Conservation (phyloP, 345 rosid genomes). For the Syzygium aqueum region DNA sequence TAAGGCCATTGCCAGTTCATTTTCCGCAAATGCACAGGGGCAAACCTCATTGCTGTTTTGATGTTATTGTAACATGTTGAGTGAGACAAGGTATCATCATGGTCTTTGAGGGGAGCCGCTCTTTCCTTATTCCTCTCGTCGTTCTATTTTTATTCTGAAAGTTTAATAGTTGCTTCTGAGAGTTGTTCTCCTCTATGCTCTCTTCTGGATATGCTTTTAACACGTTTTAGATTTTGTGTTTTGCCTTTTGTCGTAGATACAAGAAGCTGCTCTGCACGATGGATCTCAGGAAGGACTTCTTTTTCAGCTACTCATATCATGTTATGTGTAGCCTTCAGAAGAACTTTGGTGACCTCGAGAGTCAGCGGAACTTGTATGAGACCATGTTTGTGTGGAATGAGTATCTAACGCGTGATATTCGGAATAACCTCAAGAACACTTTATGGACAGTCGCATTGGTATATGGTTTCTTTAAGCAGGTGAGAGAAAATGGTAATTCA, state of each 20-base stretch:
- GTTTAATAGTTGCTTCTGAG: not conserved
- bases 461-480: conserved; percentile 96
- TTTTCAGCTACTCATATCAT: conserved; percentile 91
- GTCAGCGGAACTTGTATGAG: conserved; percentile 47
- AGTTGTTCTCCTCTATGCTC: conserved; percentile 9
- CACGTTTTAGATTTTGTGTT: conserved; percentile 7
- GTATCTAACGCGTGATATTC: conserved; percentile 69
- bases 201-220: conserved; percentile 5
- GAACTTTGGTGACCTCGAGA: conserved; percentile 39
- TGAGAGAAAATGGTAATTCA: conserved; percentile 8
- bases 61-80: conserved; percentile 39
- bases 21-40: conserved; percentile 58
- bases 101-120: conserved; percentile 31
- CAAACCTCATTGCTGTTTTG: conserved; percentile 55
- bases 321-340: conserved; percentile 82
- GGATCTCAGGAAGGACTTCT: conserved; percentile 96
- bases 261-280: conserved; percentile 90
- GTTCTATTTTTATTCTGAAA: not conserved
- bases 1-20: conserved; percentile 43
- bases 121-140: conserved; percentile 9
- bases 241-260: conserved; percentile 62
- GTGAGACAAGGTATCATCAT: conserved; percentile 58
- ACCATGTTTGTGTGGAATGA: conserved; percentile 96
- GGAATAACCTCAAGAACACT: conserved; percentile 50
- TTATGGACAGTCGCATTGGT: conserved; percentile 93